A percentile compares a stretch with the other conserved stretches of the same genome.
These are phyloP conservation scores for Leccinum disarticulatum DNA, from an alignment of 768 basidiomycete genomes.

Conservation along the genomic window DNA sequence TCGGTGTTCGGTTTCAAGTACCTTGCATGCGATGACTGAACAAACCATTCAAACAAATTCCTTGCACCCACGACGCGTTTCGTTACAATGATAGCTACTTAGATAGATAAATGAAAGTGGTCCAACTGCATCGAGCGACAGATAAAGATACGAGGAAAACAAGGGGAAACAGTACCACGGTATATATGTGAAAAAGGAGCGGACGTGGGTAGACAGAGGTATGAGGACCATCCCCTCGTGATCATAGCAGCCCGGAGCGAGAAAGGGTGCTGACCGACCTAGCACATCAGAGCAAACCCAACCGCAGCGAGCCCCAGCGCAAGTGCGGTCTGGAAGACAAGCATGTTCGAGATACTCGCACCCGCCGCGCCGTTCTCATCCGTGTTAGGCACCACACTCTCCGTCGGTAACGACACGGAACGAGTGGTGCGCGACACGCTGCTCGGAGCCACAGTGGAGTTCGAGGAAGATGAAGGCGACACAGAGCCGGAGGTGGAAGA, in stretches of 20 bases:
- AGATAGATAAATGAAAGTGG: neutral
- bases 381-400: neutral
- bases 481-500: constrained; percentile 1
- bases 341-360: constrained; percentile 1
- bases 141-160: neutral
- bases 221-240: neutral
- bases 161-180: neutral
- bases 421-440: neutral
- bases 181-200: neutral
- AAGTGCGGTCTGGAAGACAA: constrained; percentile 18
- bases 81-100: neutral
- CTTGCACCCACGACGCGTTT: neutral
- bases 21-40: neutral
- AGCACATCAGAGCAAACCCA: constrained; percentile 19
- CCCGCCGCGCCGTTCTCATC: constrained; percentile 10
- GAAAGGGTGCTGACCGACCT: constrained; percentile 1
- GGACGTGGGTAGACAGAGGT: neutral
- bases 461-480: neutral
- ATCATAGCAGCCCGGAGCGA: neutral
- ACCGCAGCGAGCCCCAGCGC: constrained; percentile 20
- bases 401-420: neutral
- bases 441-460: neutral
- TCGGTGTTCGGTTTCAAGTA: no score
- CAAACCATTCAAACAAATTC: neutral
- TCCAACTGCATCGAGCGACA: neutral